Conservation (phyloP, 371 early-diverging fungal species). For the Synchytrium microbalum region DNA sequence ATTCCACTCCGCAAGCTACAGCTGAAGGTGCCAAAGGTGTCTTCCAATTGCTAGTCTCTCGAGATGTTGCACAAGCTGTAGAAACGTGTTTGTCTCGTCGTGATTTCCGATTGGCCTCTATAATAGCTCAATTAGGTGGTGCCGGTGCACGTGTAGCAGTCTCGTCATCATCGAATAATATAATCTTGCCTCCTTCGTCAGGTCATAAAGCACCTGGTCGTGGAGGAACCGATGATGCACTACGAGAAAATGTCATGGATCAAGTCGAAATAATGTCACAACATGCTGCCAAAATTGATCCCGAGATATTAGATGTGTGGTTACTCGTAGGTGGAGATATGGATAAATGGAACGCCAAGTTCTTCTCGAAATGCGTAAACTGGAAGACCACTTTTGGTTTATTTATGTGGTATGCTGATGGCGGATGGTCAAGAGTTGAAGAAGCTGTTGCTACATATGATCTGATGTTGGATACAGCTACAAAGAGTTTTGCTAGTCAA, state of each 20-base stretch:
- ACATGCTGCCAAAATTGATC: slow-evolving; percentile 7
- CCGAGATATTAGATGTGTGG: slow-evolving; percentile 45
- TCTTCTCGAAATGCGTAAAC: slow-evolving; percentile 26
- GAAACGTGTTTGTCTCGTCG: slow-evolving; percentile 40
- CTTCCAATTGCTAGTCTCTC: slow-evolving; percentile 38
- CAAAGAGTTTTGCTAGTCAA: slow-evolving; percentile 18
- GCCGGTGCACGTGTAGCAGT: slow-evolving; percentile 30
- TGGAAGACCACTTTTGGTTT: slow-evolving; percentile 66
- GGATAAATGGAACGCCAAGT: slow-evolving; percentile 18
- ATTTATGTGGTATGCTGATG: slow-evolving; percentile 59
- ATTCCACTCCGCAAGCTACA: slow-evolving; percentile 4
- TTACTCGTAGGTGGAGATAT: slow-evolving; percentile 23
- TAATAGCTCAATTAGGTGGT: slow-evolving; percentile 57
- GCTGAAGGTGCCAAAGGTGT: slow-evolving; percentile 18
- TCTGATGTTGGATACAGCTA: slow-evolving; percentile 16
- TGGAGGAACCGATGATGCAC: slow-evolving; percentile 16
- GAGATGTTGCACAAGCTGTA: slow-evolving; percentile 50
- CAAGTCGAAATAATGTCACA: slow-evolving; percentile 39
- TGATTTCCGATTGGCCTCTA: slow-evolving; percentile 58
- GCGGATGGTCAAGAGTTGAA: slow-evolving; percentile 35
- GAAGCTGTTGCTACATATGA: slow-evolving; percentile 45
- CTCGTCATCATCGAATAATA: slow-evolving; percentile 1
- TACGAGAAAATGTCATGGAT: slow-evolving; percentile 34
- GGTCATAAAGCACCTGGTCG: slow-evolving; percentile 35
- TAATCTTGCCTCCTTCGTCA: slow-evolving; percentile 1